Percentiles rank a stretch among this genome's conserved stretches.
Conservation (phyloP, 768 basidiomycete genomes). For the Pisolithus orientalis region DNA sequence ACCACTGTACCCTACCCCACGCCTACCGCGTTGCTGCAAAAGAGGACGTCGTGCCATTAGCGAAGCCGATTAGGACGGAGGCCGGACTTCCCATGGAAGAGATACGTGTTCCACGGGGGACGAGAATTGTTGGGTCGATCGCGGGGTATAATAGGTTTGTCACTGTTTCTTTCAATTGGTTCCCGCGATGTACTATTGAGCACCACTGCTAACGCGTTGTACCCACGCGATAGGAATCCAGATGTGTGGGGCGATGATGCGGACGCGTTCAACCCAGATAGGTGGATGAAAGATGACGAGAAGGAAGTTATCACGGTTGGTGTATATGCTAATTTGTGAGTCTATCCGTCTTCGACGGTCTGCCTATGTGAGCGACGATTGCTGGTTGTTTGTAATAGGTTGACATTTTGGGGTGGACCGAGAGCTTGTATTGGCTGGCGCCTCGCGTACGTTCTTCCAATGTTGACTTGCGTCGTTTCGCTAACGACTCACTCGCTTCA, state of each 20-base stretch:
- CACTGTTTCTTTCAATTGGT: background rate
- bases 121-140: conserved; percentile 14
- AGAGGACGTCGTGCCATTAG: conserved; percentile 33
- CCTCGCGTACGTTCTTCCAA: conserved; percentile 7
- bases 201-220: background rate
- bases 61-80: conserved; percentile 16
- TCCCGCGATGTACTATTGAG: background rate
- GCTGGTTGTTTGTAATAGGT: background rate
- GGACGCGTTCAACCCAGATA: conserved; percentile 24
- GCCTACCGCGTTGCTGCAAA: conserved; percentile 24
- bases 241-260: conserved; percentile 28
- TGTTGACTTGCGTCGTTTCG: background rate
- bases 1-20: conserved; percentile 28
- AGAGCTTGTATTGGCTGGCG: conserved; percentile 7
- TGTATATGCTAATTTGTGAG: conserved; percentile 19
- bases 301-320: conserved; percentile 8
- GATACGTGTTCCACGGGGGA: conserved; percentile 18
- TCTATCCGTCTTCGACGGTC: background rate
- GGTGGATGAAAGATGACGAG: conserved; percentile 13
- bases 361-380: conserved; percentile 4
- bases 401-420: background rate
- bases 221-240: conserved; percentile 12
- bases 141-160: conserved; percentile 24
- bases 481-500: background rate
- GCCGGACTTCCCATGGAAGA: conserved; percentile 18